phyloP scores from a whole-genome alignment of 768 basidiomycete species.

The Panus rudis region DNA sequence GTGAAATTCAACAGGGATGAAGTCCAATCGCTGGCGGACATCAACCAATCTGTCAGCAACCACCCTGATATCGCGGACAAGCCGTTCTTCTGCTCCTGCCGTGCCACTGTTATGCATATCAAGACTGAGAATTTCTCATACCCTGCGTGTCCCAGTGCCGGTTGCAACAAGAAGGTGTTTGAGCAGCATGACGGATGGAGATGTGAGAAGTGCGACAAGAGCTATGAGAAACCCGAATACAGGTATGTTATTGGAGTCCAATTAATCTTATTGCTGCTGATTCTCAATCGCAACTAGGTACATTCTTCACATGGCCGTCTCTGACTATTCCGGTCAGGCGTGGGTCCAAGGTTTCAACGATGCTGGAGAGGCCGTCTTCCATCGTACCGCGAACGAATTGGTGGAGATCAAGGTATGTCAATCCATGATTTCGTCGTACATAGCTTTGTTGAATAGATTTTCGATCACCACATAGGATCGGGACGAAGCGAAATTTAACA shows the following conservation, averaged over 20 bases:
- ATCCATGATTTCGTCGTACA: neutral
- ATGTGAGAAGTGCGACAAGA: slow-evolving; percentile 88
- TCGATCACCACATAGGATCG: slow-evolving; percentile 37
- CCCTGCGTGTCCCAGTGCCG: slow-evolving; percentile 75
- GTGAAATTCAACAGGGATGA: slow-evolving; percentile 64
- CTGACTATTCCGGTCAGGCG: slow-evolving; percentile 84
- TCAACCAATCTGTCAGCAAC: slow-evolving; percentile 57
- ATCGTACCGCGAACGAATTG: slow-evolving; percentile 72
- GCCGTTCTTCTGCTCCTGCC: slow-evolving; percentile 69
- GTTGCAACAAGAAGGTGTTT: slow-evolving; percentile 87
- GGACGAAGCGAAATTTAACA: slow-evolving; percentile 51
- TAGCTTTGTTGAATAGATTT: neutral
- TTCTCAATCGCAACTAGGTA: slow-evolving; percentile 38
- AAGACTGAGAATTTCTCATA: slow-evolving; percentile 78
- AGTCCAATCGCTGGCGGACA: slow-evolving; percentile 64
- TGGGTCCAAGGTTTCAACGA: slow-evolving; percentile 98
- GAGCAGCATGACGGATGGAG: slow-evolving; percentile 67
- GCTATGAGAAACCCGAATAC: slow-evolving; percentile 64
- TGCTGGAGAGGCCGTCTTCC: slow-evolving; percentile 69
- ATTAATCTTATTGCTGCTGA: neutral
- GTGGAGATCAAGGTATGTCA: slow-evolving; percentile 56
- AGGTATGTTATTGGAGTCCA: slow-evolving; percentile 44
- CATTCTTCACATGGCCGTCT: slow-evolving; percentile 77
- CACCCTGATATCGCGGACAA: slow-evolving; percentile 73
- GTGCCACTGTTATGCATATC: slow-evolving; percentile 85